Evolutionary conservation across 257 asterid species (phyloP), one percentile per base, ranked within the genome.

Genomic region (Paraleonurus japonicus): DNA sequence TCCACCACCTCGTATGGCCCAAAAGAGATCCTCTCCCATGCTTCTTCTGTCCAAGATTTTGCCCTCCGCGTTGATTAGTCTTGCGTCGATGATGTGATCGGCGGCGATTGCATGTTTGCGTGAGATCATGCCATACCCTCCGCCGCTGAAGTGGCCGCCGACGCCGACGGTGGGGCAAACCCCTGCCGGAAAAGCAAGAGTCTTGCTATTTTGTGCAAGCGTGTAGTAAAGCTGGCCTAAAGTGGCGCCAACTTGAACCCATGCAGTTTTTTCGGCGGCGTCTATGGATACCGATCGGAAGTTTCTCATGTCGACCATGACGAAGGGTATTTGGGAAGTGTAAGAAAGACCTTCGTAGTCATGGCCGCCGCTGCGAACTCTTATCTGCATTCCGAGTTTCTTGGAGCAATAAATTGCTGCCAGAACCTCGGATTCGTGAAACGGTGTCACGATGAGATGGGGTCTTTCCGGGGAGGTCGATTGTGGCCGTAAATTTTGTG

Each of bases 1-100:
- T 0, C 76, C 81, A 4, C 85, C 82, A 0, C 81, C 81, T 72
- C 83, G 23, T 81, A 78, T 35, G 43, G 47, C 47, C 47, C 47
- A 39, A 1, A 71, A 71, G 35, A 59, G 69, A 60, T 71, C 75
- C 24, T 71, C 75, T 7, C 75, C 75, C 75, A 59, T 71, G 24
- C 7, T 6, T 19, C 15, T 43, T n/a, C 61, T 7, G 19, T 61
- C 53, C 7, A 71, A 16, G 62, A 71, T 19, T 45, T 47, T 0
- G 7, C 69, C 76, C 1, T 71, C 62, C 1, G 51, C 76, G 35
- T 71, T 71, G 17, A 71, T 45, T 4, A 71, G 12, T 7, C 7
- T 71, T 0, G 69, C 75, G 3, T 71, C 76, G 8, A 71, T n/a
- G 61, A 71, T 71, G 62, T 61, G 61, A 8, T 71, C 75, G 17